A percentile compares a stretch with the other conserved stretches of the same genome.
Evolutionary conservation across 2,329 filamentous ascomycete genomes (phyloP).

Genomic region (Exophiala mesophila): DNA sequence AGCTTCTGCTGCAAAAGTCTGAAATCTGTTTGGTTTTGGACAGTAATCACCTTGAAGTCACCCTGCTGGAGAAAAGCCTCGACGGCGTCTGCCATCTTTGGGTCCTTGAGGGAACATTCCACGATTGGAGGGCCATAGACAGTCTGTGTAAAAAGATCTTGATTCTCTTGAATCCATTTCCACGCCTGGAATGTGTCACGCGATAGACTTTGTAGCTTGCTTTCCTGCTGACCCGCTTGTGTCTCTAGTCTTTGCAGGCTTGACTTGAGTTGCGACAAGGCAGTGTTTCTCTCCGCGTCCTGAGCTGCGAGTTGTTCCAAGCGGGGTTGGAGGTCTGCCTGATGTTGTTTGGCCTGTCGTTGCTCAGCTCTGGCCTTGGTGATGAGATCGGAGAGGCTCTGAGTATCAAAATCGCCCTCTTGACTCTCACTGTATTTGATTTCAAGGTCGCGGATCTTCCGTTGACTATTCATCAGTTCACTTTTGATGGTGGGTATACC

Average conservation of each 20-base stretch:
- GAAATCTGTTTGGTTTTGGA: slow-evolving; percentile 71
- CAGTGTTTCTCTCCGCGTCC: slow-evolving; percentile 33
- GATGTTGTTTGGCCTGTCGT: slow-evolving; percentile 37
- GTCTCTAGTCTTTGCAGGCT: slow-evolving; percentile 63
- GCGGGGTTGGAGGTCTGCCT: slow-evolving; percentile 26
- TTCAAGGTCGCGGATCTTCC: slow-evolving; percentile 59
- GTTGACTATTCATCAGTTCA: slow-evolving; percentile 48
- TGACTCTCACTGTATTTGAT: slow-evolving; percentile 59
- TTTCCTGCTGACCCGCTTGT: slow-evolving; percentile 67
- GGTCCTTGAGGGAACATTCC: slow-evolving; percentile 72
- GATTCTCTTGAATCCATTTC: slow-evolving; percentile 75
- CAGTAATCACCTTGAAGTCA: slow-evolving; percentile 63
- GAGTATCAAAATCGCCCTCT: slow-evolving; percentile 55
- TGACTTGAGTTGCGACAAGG: slow-evolving; percentile 39
- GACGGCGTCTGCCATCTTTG: slow-evolving; percentile 57
- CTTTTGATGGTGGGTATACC: slow-evolving; percentile 48
- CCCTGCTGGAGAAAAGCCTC: slow-evolving; percentile 53
- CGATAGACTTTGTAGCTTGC: slow-evolving; percentile 57
- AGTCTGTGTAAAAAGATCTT: slow-evolving; percentile 63
- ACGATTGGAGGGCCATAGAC: slow-evolving; percentile 79
- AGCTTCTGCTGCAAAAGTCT: slow-evolving; percentile 64
- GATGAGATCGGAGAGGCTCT: slow-evolving; percentile 17
- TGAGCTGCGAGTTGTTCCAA: slow-evolving; percentile 35
- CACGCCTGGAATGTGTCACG: slow-evolving; percentile 65
- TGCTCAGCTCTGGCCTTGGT: slow-evolving; percentile 6